Evolutionary conservation across 1,284 basidiomycete species (phyloP), one percentile per base, ranked within the genome.

Genomic region (Boletus semigastroideus): DNA sequence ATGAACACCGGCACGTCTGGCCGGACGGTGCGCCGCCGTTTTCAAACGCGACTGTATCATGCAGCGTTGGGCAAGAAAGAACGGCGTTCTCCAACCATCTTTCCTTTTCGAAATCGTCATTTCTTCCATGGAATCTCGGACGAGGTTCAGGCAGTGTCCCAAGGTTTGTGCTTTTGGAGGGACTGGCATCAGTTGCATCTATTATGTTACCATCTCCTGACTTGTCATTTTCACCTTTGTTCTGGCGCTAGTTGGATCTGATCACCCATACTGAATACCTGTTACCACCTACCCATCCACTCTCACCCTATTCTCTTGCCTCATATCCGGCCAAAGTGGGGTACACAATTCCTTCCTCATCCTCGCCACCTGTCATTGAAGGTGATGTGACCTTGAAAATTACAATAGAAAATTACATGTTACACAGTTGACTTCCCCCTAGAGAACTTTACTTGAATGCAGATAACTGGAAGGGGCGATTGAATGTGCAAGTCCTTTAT

Each of bases 101-200:
- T 62, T 82, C 17, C 76, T 80, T 48, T 63, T 75, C 33, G 80
- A 83, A 43, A 68, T 82, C 19, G 60, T 25, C 25, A 4, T 25
- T 25, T 13, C 7, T 25, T 2, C 1, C n/a, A 25, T 33, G 34
- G 6, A 13, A 19, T 9, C 22, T 0, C 2, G 28, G 37, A 47
- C 8, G 45, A 50, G 9, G 45, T 19, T n/a, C 31, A 56, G 11
- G 40, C 25, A 2, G 43, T 39, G n/a, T 47, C 37, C 52, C 25
- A 11, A 7, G 11, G 17, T 57, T 27, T 45, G 17, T 37, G 56
- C 61, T 5, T 54, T 59, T 13, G 41, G 46, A 3, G 61, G 61
- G 7, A 40, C 49, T 16, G 41, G 30, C 17, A 13, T 19, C 27
- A 46, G 49, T 20, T n/a, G 9, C 16, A 46, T 49, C 9, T 17